Evolutionary conservation across 2,329 filamentous ascomycete species (phyloP), one percentile per base, ranked within the genome.

Genomic region (Chaetomium olivaceum): DNA sequence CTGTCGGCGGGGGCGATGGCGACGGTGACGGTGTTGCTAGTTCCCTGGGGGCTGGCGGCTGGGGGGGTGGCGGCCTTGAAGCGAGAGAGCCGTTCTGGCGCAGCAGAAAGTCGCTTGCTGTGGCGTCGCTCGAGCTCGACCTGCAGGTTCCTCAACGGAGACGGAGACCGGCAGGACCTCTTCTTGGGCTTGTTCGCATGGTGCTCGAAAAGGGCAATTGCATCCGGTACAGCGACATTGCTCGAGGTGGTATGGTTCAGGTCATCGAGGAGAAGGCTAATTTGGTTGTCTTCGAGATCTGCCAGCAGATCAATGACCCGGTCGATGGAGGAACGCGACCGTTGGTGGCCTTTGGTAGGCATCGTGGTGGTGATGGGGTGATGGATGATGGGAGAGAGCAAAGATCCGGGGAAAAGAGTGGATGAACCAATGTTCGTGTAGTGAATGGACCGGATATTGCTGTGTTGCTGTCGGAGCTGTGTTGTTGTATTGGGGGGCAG

Each of bases 281-380:
- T 71, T 46, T 73, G 68, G 48, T 29, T 65, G 8, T 73, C 71
- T 61, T 70, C 67, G 52, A 73, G 71, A 61, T 72, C 71, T 55
- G 70, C 70, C 68, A 73, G 69, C 68, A 73, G 71, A 59, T 71
- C 71, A 59, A 73, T 69, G 62, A 73, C 71, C 4, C 68, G 71
- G 66, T 73, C 71, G 63, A 73, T 69, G 9, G 71, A 73, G 50
- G 71, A 72, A 29, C 71, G 69, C 54, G 67, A 67, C 31, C 70
- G 69, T 54, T 63, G 65, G 52, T 71, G 70, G 54, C 70, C 67
- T 54, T 71, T 68, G 67, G 64, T 66, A 12, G 70, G 65, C 70
- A 72, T 72, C 23, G 60, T 56, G 52, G 25, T 36, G 6, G 60
- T 29, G 21, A n/a, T n/a, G 31, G 31, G 36, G 16, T 21, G 46